Evolutionary conservation across 2,329 filamentous ascomycete species (phyloP), one percentile per base, ranked within the genome.

Genomic region (Xylaria sp.): DNA sequence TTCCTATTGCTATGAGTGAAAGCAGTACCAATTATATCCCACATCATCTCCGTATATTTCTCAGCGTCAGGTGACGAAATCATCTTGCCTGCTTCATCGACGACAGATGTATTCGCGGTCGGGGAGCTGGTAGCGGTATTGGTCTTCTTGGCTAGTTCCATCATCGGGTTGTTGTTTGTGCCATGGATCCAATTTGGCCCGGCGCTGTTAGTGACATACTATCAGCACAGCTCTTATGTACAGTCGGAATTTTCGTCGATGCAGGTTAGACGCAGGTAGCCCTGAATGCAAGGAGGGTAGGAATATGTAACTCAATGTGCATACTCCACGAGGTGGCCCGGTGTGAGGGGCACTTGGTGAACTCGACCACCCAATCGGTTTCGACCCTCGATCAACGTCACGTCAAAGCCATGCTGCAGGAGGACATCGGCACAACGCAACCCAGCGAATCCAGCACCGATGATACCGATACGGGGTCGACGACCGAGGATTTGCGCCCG

Each of bases 121-220:
- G 83, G 84, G 64, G 76, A 80, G 13, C 82, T 81, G 1, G 83
- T 77, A 0, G 78, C 74, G 0, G 87, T 92, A 1, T 83, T 80
- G 0, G 90, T 92, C 70, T 87, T 81, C 71, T 85, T 86, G 13
- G 90, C 90, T 20, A 93, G 81, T 51, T 91, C 87, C 46, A 90
- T 78, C 17, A 93, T 91, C 0, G 91, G 90, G 74, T 93, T 94
- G 70, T 89, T 84, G 0, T 87, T 82, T 6, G 90, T 92, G 40
- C 92, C 91, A 68, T 94, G 91, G 60, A 94, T 92, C 91, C 91
- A 94, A 74, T 93, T 94, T n/a, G 91, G 90, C 0, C 92, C 92
- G 38, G 87, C 78, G 71, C 70, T 72, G 48, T 56, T 28, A 15
- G 23, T 33, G n/a, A 26, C 40, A 36, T 28, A 36, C 13, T 36